Evolutionary conservation across 2,329 filamentous ascomycete species (phyloP), one percentile per base, ranked within the genome.

Genomic region (Aspergillus calidoustus): DNA sequence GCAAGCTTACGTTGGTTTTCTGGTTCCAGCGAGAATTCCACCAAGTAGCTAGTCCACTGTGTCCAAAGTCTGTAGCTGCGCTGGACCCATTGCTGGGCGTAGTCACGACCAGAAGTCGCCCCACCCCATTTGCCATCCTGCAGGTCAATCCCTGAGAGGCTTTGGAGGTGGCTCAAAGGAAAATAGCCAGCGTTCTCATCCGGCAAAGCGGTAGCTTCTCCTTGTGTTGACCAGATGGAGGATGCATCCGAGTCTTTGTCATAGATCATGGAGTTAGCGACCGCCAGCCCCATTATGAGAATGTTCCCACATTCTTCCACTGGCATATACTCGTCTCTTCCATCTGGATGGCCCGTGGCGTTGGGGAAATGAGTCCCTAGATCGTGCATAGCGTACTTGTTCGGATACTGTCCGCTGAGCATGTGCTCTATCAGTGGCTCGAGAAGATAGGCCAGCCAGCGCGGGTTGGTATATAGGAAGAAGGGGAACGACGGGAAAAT

Each of bases 401-500:
- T 94, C 7, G 92, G 92, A 72, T 95, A 96, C 73, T 93, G 90
- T 1, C 91, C 91, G 71, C 90, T 92, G 25, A 91, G 78, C 81
- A 91, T 91, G 74, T 95, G 90, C 76, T 95, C 91, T 56, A 95
- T 84, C 25, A 94, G 80, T 6, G 91, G 91, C 74, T 94, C 91
- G 4, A 95, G 80, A 3, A 94, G 81, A 71, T 93, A 93, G 1
- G 88, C 89, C 60, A 93, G 80, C 91, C 91, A 94, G 61, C 86
- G 83, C 2, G 91, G 91, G 68, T 93, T 93, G 19, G 91, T 93
- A 72, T 94, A 95, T 22, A 94, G 75, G 80, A 94, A 94, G 82
- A 94, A 95, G 0, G 92, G 91, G 76, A 92, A 93, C 0, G 91
- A 85, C 0, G 91, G 92, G 80, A 93, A 95, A 69, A 96, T 94